Conservation (phyloP, 768 basidiomycete genomes). For the Fomitopsis pulvina region DNA sequence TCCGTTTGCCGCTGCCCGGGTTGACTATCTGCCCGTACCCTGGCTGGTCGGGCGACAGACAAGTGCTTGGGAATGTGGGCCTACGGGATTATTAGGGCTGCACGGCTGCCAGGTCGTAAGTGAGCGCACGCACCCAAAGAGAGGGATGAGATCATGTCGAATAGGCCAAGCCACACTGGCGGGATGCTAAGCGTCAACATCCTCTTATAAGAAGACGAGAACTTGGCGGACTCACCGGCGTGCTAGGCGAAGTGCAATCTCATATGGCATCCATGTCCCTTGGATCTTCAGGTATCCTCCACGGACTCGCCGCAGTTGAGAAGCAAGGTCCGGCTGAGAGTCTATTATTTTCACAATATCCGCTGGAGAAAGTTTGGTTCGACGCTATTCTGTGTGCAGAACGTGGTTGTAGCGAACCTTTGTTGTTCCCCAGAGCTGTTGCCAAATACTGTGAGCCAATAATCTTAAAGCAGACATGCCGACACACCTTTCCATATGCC, state of each 20-base stretch:
- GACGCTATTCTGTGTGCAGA: neutral
- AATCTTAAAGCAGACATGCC: neutral
- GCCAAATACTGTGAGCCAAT: neutral
- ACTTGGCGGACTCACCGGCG: slow-evolving; percentile 64
- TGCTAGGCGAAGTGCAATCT: slow-evolving; percentile 77
- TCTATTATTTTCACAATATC: slow-evolving; percentile 93
- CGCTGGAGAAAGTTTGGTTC: slow-evolving; percentile 37
- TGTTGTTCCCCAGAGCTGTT: slow-evolving; percentile 80
- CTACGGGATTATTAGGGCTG: slow-evolving; percentile 29
- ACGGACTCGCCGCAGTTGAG: slow-evolving; percentile 75
- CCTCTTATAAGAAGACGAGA: neutral
- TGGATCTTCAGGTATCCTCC: slow-evolving; percentile 90
- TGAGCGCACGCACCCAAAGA: slow-evolving; percentile 62
- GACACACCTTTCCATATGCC: slow-evolving; percentile 86
- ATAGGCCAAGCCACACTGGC: slow-evolving; percentile 86
- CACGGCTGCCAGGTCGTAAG: too few relatives aligned
- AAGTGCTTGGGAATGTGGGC: slow-evolving; percentile 78
- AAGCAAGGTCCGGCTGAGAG: slow-evolving; percentile 81
- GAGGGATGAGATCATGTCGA: slow-evolving; percentile 77
- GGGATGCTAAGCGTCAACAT: slow-evolving; percentile 3
- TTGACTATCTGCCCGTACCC: slow-evolving; percentile 79
- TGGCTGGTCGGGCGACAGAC: slow-evolving; percentile 78
- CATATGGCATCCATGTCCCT: slow-evolving; percentile 93
- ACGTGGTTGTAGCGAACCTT: slow-evolving; percentile 42
- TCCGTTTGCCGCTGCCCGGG: slow-evolving; percentile 49